Evolutionary conservation across 2,329 filamentous ascomycete genomes (phyloP).

Genomic region (Capronia coronata): DNA sequence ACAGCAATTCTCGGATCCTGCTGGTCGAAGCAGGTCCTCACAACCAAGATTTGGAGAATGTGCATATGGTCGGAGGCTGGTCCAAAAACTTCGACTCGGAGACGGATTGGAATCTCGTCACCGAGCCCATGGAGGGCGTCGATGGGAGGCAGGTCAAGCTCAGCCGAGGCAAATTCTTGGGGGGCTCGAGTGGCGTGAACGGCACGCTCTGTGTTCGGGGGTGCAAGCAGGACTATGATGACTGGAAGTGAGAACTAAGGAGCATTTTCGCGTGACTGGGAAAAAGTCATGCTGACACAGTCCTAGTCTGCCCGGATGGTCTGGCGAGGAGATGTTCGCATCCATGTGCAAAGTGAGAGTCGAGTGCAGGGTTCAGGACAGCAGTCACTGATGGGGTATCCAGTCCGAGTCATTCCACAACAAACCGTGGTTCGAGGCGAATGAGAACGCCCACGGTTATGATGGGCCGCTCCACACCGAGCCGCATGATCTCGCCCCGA

Average conservation of each 20-base stretch:
- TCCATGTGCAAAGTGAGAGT: slow-evolving; percentile 50
- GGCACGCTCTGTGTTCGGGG: slow-evolving; percentile 42
- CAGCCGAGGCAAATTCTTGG: slow-evolving; percentile 40
- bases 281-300: slow-evolving; percentile 29
- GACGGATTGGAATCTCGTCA: slow-evolving; percentile 43
- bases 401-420: slow-evolving; percentile 53
- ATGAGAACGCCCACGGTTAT: slow-evolving; percentile 45
- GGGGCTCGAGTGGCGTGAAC: slow-evolving; percentile 42
- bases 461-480: slow-evolving; percentile 50
- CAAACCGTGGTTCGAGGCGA: slow-evolving; percentile 52
- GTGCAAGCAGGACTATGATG: slow-evolving; percentile 45
- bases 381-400: no score
- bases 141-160: slow-evolving; percentile 39
- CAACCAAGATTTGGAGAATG: slow-evolving; percentile 41
- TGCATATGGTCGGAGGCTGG: slow-evolving; percentile 43
- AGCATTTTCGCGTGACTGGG: slow-evolving; percentile 31
- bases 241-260: slow-evolving; percentile 45
- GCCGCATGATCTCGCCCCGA: slow-evolving; percentile 54
- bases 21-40: slow-evolving; percentile 46
- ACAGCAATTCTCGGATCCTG: slow-evolving; percentile 38
- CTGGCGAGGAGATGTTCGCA: slow-evolving; percentile 51
- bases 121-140: slow-evolving; percentile 36
- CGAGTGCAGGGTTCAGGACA: no score
- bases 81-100: slow-evolving; percentile 39
- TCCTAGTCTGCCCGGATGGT: slow-evolving; percentile 47